phyloP scores from a whole-genome alignment of 257 asterid species.

The Solanum peruvianum region DNA sequence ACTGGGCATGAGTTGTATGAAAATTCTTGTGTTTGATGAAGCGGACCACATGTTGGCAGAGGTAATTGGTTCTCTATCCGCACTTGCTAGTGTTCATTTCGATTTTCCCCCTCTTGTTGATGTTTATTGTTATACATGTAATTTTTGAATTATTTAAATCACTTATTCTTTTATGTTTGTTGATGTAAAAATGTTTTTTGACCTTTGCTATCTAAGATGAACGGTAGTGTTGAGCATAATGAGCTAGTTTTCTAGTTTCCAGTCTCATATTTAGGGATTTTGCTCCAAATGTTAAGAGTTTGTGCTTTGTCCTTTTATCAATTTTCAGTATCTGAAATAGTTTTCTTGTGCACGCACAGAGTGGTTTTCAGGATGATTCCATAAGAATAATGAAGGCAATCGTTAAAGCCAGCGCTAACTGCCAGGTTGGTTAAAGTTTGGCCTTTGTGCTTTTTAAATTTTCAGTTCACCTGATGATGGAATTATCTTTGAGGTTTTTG shows the following conservation, averaged over 20 bases:
- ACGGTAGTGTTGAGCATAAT: background rate
- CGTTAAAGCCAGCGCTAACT: slow-evolving; percentile 27
- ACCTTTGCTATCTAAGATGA: background rate
- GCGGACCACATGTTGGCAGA: slow-evolving; percentile 96
- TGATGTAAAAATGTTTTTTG: background rate
- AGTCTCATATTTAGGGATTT: background rate
- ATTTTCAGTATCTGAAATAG: background rate
- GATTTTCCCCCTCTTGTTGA: background rate
- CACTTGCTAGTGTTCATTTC: background rate
- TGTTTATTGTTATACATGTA: background rate
- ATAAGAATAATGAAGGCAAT: slow-evolving; percentile 57
- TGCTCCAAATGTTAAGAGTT: background rate
- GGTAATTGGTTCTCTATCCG: slow-evolving; percentile 19
- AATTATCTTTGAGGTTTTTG: background rate
- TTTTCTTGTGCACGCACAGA: slow-evolving; percentile 19
- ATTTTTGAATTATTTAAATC: background rate
- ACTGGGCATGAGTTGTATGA: slow-evolving; percentile 63
- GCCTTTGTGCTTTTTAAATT: background rate
- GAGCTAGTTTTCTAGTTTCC: background rate
- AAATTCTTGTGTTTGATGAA: slow-evolving; percentile 91
- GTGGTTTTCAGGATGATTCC: slow-evolving; percentile 80
- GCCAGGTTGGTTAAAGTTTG: slow-evolving; percentile 55
- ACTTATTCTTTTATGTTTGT: background rate
- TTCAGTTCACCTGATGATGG: background rate
- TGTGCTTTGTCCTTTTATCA: background rate